Evolutionary conservation across 2,329 filamentous ascomycete species (phyloP), one percentile per base, ranked within the genome.

Genomic region (Botrytis fabae): DNA sequence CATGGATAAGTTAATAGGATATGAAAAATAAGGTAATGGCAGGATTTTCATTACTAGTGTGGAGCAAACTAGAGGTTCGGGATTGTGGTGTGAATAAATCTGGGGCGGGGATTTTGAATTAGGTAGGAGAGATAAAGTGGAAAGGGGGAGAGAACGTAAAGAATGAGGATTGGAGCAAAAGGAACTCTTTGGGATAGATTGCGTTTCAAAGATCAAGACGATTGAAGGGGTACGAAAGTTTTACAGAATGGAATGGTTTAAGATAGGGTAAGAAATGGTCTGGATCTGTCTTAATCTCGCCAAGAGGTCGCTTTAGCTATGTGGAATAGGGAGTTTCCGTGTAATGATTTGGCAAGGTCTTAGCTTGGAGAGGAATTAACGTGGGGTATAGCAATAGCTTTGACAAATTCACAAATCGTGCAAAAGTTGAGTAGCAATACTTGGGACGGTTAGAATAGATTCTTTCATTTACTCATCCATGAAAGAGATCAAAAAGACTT

Each of bases 401-500:
- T 57, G 14, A 51, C 22, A n/a, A 40, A 8, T 38, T 28, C 44
- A 28, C 1, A 51, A 51, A 66, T 38, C 18, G 32, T n/a, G 18
- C 28, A 38, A 42, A 22, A 40, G 2, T 12, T 7, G 14, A 5
- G 25, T 40, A 22, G 16, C 35, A 54, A 28, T 28, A 28, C 40
- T 64, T 32, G 9, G 46, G 35, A 54, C 2, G 22, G 22, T 54
- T 68, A 68, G 64, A 54, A 54, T 28, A 66, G 46, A 66, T 66
- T 40, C 6, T 20, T 28, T 5, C 5, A 69, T 69, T 22, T 44
- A 40, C 14, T 38, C 54, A 63, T 54, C 57, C 40, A n/a, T 9
- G 22, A 18, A 62, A 70, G 59, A 66, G n/a, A 68, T 48, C 60
- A 38, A 22, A 63, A 62, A 64, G 75, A 76, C 77, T 78, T 46